Evolutionary conservation across 257 asterid species (phyloP).

Genomic region (Asclepias syriaca): DNA sequence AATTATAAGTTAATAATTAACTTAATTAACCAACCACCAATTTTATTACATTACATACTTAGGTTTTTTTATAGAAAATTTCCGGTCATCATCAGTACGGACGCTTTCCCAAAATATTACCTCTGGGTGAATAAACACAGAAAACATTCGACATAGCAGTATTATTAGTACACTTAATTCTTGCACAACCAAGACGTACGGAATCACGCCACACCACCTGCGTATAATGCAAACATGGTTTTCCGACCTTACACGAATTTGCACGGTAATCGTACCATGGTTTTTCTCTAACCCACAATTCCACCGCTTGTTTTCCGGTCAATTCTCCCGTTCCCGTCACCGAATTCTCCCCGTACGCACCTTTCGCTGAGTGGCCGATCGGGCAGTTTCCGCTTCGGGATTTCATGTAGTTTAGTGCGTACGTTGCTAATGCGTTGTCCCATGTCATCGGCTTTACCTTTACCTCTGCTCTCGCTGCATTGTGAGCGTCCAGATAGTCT

Average conservation of each 20-base stretch:
- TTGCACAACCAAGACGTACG: conserved; percentile 29
- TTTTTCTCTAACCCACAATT: conserved; percentile 34
- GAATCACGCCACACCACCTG: conserved; percentile 38
- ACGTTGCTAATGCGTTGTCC: conserved; percentile 38
- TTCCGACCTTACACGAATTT: conserved; percentile 20
- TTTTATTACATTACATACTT: no score
- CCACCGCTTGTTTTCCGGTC: conserved; percentile 26
- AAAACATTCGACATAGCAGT: conserved; percentile 23
- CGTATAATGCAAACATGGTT: conserved; percentile 33
- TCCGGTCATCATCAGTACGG: conserved; percentile 3
- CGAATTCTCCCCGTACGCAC: conserved; percentile 45
- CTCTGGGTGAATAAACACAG: conserved; percentile 25
- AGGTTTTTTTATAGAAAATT: no score
- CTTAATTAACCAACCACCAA: no score
- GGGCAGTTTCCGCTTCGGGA: conserved; percentile 31
- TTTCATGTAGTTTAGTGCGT: conserved; percentile 37
- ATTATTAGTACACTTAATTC: conserved; percentile 26
- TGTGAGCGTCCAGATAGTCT: conserved; percentile 33
- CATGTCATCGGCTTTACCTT: conserved; percentile 37
- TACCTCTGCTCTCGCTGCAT: conserved; percentile 26
- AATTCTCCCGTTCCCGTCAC: conserved; percentile 32
- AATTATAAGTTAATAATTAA: no score
- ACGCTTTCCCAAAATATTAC: conserved; percentile 7
- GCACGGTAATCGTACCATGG: conserved; percentile 7
- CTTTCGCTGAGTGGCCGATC: not conserved